A percentile compares a stretch with the other conserved stretches of the same genome.
Evolutionary conservation across 2,329 filamentous ascomycete species (phyloP).

Genomic region (Colletotrichum filicis): DNA sequence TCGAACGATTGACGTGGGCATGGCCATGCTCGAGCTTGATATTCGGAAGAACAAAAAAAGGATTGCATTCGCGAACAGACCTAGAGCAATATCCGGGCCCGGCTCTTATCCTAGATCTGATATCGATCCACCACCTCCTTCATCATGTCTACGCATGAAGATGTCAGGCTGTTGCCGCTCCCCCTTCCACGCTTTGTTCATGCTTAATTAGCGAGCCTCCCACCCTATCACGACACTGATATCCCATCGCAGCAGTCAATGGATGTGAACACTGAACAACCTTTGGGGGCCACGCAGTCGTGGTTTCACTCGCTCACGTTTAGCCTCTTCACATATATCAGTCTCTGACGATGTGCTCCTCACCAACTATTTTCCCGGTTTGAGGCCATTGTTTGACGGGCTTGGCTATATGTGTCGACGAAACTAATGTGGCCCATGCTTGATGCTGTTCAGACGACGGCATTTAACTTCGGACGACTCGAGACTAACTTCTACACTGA

Average conservation of each 20-base stretch:
- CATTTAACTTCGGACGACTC: constrained; percentile 22
- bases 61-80: neutral
- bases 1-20: neutral
- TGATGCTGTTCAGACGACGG: constrained; percentile 19
- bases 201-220: constrained; percentile 11
- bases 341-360: constrained; percentile 11
- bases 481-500: constrained; percentile 14
- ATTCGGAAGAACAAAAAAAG: neutral
- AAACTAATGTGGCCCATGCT: constrained; percentile 16
- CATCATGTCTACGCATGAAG: constrained; percentile 22
- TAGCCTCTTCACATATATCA: neutral
- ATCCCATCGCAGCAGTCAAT: neutral
- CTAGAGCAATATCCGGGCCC: constrained; percentile 1
- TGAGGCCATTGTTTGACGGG: constrained; percentile 13
- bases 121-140: constrained; percentile 22
- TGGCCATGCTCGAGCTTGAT: neutral
- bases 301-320: constrained; percentile 9
- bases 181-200: constrained; percentile 7
- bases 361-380: constrained; percentile 7
- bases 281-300: constrained; percentile 1
- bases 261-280: neutral
- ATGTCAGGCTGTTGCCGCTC: constrained; percentile 20
- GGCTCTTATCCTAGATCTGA: constrained; percentile 1
- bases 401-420: constrained; percentile 19
- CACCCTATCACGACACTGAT: neutral